Evolutionary conservation across 1,139 yeast genomes (phyloP).

Genomic region (Suhomyces wounanorum): DNA sequence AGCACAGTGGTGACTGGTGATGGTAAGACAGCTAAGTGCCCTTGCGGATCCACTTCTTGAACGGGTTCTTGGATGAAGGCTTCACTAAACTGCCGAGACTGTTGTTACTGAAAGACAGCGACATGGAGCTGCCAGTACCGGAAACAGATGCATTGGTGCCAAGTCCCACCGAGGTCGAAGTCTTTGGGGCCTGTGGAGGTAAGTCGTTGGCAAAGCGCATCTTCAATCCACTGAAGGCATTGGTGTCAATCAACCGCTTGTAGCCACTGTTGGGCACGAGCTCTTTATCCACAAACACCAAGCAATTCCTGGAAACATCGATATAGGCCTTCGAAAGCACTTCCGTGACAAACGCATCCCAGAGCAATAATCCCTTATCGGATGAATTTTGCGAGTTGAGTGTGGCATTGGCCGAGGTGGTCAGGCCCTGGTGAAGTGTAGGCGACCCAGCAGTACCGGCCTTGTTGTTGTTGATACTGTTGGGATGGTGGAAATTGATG

Average conservation of each 20-base stretch:
- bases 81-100: slow-evolving; percentile 28
- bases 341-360: slow-evolving; percentile 26
- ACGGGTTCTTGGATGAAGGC: slow-evolving; percentile 32
- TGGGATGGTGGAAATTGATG: slow-evolving; percentile 7
- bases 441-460: slow-evolving; percentile 7
- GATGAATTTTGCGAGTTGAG: slow-evolving; percentile 4
- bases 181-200: slow-evolving; percentile 5
- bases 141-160: background rate
- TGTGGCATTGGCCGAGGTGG: slow-evolving; percentile 5
- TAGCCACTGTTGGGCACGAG: slow-evolving; percentile 19
- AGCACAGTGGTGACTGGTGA: no score
- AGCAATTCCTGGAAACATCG: slow-evolving; percentile 35
- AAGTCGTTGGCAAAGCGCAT: slow-evolving; percentile 31
- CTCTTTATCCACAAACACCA: slow-evolving; percentile 29
- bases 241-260: slow-evolving; percentile 18
- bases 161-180: background rate
- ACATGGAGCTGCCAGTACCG: slow-evolving; percentile 15
- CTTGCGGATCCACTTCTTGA: slow-evolving; percentile 40
- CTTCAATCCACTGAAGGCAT: slow-evolving; percentile 37
- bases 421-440: slow-evolving; percentile 1
- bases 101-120: slow-evolving; percentile 28
- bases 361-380: slow-evolving; percentile 10
- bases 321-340: slow-evolving; percentile 34
- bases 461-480: slow-evolving; percentile 9
- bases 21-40: slow-evolving; percentile 1